A percentile compares a stretch with the other conserved stretches of the same genome.
Evolutionary conservation across 768 basidiomycete species (phyloP).

Genomic region (Hypholoma sublateritium): DNA sequence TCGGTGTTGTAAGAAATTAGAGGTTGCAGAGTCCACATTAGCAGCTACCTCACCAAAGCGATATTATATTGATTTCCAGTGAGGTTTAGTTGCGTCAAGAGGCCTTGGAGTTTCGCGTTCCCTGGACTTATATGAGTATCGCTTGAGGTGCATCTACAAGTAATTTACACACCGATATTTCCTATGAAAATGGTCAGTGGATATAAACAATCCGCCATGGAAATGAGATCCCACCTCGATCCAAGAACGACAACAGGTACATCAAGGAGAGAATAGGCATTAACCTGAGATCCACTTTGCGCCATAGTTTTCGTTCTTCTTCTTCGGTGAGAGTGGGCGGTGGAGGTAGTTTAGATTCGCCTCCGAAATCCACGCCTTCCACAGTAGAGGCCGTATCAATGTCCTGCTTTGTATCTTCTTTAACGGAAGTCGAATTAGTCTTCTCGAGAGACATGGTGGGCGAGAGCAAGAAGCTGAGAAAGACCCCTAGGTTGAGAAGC

Average conservation of each 20-base stretch:
- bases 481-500: not conserved
- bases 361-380: conserved; percentile 38
- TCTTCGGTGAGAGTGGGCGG: conserved; percentile 45
- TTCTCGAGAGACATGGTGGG: conserved; percentile 21
- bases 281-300: conserved; percentile 57
- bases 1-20: not conserved
- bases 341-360: conserved; percentile 43
- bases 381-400: conserved; percentile 13
- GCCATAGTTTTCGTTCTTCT: conserved; percentile 53
- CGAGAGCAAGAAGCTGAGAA: not conserved
- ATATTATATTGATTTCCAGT: conserved; percentile 64
- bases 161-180: conserved; percentile 49
- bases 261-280: conserved; percentile 60
- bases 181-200: conserved; percentile 29
- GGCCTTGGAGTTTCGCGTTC: conserved; percentile 67
- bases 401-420: conserved; percentile 20
- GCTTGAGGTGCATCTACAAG: not conserved
- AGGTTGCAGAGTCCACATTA: not conserved
- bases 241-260: conserved; percentile 65
- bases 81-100: conserved; percentile 54
- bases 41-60: conserved; percentile 46
- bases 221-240: conserved; percentile 43
- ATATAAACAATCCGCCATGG: not conserved
- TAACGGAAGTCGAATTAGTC: conserved; percentile 8
- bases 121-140: conserved; percentile 29